Evolutionary conservation across 345 rosid genomes (phyloP).

Genomic region (Ailanthus altissimus): DNA sequence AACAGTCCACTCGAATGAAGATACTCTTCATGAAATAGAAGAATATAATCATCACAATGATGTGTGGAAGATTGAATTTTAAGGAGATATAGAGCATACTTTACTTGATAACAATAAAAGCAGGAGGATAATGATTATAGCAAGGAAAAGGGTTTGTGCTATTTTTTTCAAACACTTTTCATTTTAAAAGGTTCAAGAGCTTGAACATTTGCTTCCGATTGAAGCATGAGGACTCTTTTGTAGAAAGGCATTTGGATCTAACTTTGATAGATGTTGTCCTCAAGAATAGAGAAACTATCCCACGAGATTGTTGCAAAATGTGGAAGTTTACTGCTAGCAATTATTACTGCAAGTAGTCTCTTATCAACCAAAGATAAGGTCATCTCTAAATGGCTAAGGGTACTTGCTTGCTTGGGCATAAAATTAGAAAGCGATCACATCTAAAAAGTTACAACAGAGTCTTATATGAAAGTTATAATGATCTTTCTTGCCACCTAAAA

Average conservation of each 20-base stretch:
- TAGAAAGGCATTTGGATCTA: constrained; percentile 5
- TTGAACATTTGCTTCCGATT: constrained; percentile 9
- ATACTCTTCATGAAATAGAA: constrained; percentile 9
- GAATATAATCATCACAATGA: constrained; percentile 11
- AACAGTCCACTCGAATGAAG: neutral
- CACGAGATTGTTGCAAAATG: constrained; percentile 9
- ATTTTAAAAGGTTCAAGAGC: neutral
- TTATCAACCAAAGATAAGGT: constrained; percentile 6
- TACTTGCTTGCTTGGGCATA: neutral
- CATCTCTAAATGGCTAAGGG: constrained; percentile 13
- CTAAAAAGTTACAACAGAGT: constrained; percentile 6
- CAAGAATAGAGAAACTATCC: constrained; percentile 8
- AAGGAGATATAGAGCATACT: constrained; percentile 18
- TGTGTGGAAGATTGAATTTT: constrained; percentile 23
- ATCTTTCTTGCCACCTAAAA: constrained; percentile 26
- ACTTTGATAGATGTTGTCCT: constrained; percentile 1
- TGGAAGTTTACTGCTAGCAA: constrained; percentile 29
- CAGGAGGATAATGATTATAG: constrained; percentile 21
- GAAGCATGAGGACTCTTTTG: constrained; percentile 13
- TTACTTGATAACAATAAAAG: constrained; percentile 20
- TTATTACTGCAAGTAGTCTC: constrained; percentile 16
- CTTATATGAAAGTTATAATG: constrained; percentile 18
- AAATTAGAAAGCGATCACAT: constrained; percentile 3
- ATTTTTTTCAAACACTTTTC: neutral
- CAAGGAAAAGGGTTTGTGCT: neutral